These are phyloP conservation scores for Bathelium albidoporum DNA, from an alignment of 495 filamentous ascomycete species.

Conservation along the genomic window DNA sequence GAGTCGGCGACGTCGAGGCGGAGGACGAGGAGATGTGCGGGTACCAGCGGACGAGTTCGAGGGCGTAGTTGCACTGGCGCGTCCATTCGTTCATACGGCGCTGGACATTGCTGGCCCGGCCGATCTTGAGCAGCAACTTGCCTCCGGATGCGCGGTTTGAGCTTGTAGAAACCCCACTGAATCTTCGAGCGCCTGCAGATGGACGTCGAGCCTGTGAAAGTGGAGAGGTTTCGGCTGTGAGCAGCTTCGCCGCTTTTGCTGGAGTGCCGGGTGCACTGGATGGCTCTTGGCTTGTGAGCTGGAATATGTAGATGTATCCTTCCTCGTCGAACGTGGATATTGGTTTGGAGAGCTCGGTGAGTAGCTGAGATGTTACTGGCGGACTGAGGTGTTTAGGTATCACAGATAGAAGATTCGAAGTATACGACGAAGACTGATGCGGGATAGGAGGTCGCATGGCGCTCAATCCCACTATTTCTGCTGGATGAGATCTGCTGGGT, in stretches of 20 bases:
- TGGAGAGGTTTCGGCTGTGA: constrained; percentile 29
- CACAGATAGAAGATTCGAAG: constrained; percentile 45
- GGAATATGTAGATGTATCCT: constrained; percentile 98
- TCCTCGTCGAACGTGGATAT: constrained; percentile 67
- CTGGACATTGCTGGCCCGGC: constrained; percentile 82
- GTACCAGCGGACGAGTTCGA: constrained; percentile 83
- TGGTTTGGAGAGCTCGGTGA: constrained; percentile 73
- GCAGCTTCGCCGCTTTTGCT: constrained; percentile 37
- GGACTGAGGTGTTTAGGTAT: constrained; percentile 56
- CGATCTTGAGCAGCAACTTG: constrained; percentile 80
- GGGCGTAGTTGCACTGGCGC: constrained; percentile 78
- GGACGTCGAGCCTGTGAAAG: constrained; percentile 22
- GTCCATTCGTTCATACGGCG: constrained; percentile 86
- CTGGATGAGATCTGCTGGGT: neutral
- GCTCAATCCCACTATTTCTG: neutral
- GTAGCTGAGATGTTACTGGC: constrained; percentile 52
- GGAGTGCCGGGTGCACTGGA: constrained; percentile 6
- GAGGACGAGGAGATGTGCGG: constrained; percentile 58
- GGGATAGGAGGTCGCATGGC: constrained; percentile 2
- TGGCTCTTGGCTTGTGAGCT: constrained; percentile 45
- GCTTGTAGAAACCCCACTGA: constrained; percentile 54
- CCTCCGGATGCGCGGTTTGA: constrained; percentile 24
- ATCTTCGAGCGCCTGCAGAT: constrained; percentile 41
- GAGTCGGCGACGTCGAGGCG: constrained; percentile 31
- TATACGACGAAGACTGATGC: constrained; percentile 36